Conservation (phyloP, 2,329 filamentous ascomycete species). For the Claviceps sp. region DNA sequence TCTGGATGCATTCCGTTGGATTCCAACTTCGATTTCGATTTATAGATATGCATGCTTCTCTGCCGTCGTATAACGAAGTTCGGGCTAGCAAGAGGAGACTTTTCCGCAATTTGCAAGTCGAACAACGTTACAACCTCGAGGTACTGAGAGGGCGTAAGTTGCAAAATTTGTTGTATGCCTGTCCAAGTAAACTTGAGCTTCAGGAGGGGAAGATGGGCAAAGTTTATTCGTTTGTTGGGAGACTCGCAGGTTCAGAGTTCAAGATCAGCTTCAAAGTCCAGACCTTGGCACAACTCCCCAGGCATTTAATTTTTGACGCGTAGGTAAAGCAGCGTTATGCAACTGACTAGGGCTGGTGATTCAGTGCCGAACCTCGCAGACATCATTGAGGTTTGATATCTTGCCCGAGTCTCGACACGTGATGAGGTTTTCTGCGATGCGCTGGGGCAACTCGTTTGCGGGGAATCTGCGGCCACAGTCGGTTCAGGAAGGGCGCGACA, state of each 20-base stretch:
- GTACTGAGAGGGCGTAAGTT: slow-evolving; percentile 30
- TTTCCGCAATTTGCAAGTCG: slow-evolving; percentile 33
- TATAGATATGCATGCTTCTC: slow-evolving; percentile 35
- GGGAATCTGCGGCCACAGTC: slow-evolving; percentile 26
- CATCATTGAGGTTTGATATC: slow-evolving; percentile 41
- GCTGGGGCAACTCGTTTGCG: slow-evolving; percentile 34
- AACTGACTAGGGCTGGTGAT: slow-evolving; percentile 35
- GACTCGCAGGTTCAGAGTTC: slow-evolving; percentile 17
- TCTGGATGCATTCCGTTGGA: slow-evolving; percentile 36
- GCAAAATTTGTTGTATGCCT: slow-evolving; percentile 19
- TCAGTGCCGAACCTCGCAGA: slow-evolving; percentile 32
- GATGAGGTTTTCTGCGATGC: slow-evolving; percentile 16
- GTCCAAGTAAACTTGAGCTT: background rate
- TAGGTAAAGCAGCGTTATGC: slow-evolving; percentile 10
- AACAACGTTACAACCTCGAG: slow-evolving; percentile 34
- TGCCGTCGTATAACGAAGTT: slow-evolving; percentile 42
- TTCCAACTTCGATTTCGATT: slow-evolving; percentile 19
- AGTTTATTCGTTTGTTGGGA: background rate
- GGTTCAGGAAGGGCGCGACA: background rate
- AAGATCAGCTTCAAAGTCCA: slow-evolving; percentile 41
- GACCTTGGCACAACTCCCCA: slow-evolving; percentile 34
- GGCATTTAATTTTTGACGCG: slow-evolving; percentile 2
- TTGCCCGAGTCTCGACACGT: slow-evolving; percentile 33
- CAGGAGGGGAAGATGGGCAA: background rate
- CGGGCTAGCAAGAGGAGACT: slow-evolving; percentile 41